These are phyloP conservation scores for Biscogniauxia mediterranea DNA, from an alignment of 2,329 filamentous ascomycete species.

Conservation along the genomic window DNA sequence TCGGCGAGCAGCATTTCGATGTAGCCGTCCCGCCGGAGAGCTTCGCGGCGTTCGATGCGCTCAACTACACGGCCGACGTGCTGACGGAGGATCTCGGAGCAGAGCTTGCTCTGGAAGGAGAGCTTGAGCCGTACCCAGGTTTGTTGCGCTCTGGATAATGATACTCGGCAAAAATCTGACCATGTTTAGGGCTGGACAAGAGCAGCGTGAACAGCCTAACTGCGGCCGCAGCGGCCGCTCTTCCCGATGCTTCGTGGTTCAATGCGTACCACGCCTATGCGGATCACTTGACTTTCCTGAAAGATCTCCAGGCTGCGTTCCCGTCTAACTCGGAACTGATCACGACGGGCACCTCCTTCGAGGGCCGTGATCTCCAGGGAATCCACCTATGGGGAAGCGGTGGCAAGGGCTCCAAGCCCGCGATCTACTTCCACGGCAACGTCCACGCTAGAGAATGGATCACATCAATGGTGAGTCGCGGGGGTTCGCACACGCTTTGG, in stretches of 20 bases:
- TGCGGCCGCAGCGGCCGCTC: constrained; percentile 21
- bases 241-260: constrained; percentile 48
- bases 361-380: constrained; percentile 57
- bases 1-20: constrained; percentile 30
- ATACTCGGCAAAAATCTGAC: constrained; percentile 4
- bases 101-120: constrained; percentile 33
- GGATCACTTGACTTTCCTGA: constrained; percentile 50
- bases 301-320: constrained; percentile 45
- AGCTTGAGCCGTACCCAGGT: constrained; percentile 31
- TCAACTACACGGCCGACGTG: constrained; percentile 30
- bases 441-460: constrained; percentile 33
- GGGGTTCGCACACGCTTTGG: not conserved
- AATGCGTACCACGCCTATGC: constrained; percentile 52
- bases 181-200: constrained; percentile 15
- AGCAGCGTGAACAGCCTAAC: constrained; percentile 1
- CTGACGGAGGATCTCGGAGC: constrained; percentile 32
- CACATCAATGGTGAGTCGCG: constrained; percentile 26
- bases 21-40: constrained; percentile 35
- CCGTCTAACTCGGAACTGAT: constrained; percentile 49
- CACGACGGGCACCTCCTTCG: constrained; percentile 43
- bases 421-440: constrained; percentile 50
- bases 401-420: constrained; percentile 46
- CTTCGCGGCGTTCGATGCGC: constrained; percentile 30
- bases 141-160: not conserved
- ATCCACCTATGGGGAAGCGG: constrained; percentile 52